Conservation (phyloP, 2,329 filamentous ascomycete species). For the Camillea tinctor region DNA sequence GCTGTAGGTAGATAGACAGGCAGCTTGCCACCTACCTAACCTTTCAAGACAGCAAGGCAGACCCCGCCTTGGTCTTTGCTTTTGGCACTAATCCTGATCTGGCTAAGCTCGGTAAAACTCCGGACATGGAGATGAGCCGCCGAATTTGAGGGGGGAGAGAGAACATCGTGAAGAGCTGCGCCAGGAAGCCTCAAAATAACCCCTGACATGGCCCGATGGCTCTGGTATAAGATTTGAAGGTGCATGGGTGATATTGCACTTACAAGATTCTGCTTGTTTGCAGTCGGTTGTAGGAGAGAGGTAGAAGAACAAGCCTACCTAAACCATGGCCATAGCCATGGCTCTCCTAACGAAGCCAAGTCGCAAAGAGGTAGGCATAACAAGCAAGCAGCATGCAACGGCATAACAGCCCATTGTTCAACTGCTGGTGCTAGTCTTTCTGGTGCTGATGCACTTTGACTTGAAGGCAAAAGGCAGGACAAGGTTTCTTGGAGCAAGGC, state of each 20-base stretch:
- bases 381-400: not conserved
- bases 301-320: not conserved
- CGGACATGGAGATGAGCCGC: conserved; percentile 16
- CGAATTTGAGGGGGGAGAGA: conserved; percentile 23
- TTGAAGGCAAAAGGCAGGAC: not conserved
- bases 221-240: not conserved
- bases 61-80: conserved; percentile 9
- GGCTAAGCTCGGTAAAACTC: conserved; percentile 22
- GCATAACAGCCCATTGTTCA: too few species aligned
- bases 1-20: conserved; percentile 4
- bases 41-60: conserved; percentile 1
- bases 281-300: not conserved
- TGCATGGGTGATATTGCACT: not conserved
- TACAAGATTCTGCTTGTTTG: not conserved
- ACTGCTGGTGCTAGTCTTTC: not conserved
- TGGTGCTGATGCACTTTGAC: not conserved
- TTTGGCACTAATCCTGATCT: conserved; percentile 16
- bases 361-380: not conserved
- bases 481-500: not conserved
- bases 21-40: not conserved
- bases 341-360: not conserved
- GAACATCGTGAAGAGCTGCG: conserved; percentile 15
- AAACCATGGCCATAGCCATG: not conserved
- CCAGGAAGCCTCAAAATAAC: not conserved
- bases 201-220: not conserved